Conservation (phyloP, 1,284 basidiomycete genomes). For the Vanrija pseudolonga region DNA sequence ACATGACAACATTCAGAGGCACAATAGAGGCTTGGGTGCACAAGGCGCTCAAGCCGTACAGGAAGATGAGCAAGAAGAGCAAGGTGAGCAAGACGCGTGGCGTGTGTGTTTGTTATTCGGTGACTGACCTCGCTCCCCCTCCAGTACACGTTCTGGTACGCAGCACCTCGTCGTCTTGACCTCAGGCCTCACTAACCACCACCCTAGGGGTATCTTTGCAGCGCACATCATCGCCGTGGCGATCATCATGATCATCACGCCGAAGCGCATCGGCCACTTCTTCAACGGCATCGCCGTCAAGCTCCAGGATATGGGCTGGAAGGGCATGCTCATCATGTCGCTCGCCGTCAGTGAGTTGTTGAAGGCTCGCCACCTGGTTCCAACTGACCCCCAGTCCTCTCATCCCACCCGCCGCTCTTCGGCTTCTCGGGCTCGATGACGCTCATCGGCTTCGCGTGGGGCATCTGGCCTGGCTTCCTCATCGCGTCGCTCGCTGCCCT, state of each 20-base stretch:
- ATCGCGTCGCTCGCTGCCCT: conserved; percentile 36
- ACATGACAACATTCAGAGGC: conserved; percentile 1
- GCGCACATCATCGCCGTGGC: conserved; percentile 27
- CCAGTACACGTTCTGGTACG: conserved; percentile 31
- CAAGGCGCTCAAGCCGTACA: conserved; percentile 11
- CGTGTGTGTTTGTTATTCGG: background rate
- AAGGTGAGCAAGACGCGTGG: conserved; percentile 23
- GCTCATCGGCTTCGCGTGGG: conserved; percentile 47
- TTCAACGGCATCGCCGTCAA: conserved; percentile 36
- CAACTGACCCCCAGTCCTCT: conserved; percentile 35
- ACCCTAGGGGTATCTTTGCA: conserved; percentile 22
- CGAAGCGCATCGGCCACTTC: conserved; percentile 37
- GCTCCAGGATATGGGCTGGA: conserved; percentile 33
- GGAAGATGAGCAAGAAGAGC: conserved; percentile 27
- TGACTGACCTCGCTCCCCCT: background rate
- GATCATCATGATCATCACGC: conserved; percentile 39
- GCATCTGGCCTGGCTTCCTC: conserved; percentile 43
- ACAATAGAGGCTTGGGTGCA: background rate
- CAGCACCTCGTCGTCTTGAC: background rate
- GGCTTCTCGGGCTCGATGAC: conserved; percentile 45
- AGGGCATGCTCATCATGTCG: conserved; percentile 36
- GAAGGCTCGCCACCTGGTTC: background rate
- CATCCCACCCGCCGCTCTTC: conserved; percentile 48
- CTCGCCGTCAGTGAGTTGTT: conserved; percentile 34
- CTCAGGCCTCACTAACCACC: background rate